phyloP scores from a whole-genome alignment of 306 rosid species.

The Vigna nakashimae region DNA sequence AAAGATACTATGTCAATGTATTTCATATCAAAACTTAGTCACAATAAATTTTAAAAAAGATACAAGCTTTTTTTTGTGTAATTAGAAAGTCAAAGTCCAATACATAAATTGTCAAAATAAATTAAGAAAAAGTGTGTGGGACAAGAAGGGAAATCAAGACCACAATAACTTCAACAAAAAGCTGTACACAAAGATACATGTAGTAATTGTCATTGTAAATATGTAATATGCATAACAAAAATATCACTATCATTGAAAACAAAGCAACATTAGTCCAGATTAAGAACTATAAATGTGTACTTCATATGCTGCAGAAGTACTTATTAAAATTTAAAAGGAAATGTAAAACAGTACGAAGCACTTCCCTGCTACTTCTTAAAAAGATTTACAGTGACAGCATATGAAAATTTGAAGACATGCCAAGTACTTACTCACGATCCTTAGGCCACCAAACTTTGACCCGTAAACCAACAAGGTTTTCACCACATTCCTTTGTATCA shows the following conservation, averaged over 20 bases:
- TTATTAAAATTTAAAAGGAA: constrained; percentile 18
- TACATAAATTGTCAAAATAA: constrained; percentile 4
- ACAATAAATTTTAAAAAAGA: constrained; percentile 13
- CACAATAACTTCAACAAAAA: constrained; percentile 15
- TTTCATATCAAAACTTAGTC: constrained; percentile 19
- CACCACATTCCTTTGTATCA: constrained; percentile 54
- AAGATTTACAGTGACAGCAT: constrained; percentile 30
- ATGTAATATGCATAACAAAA: background rate
- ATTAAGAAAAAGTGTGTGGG: background rate
- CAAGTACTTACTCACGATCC: constrained; percentile 71
- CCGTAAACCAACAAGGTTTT: constrained; percentile 66
- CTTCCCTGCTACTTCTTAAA: constrained; percentile 16
- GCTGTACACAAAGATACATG: constrained; percentile 31
- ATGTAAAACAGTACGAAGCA: constrained; percentile 8
- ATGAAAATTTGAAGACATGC: constrained; percentile 23
- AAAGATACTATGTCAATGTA: constrained; percentile 4
- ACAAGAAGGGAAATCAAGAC: constrained; percentile 23
- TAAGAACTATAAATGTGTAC: background rate
- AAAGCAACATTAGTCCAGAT: constrained; percentile 29
- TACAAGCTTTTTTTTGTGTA: background rate
- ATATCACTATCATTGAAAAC: constrained; percentile 7
- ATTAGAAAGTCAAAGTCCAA: background rate
- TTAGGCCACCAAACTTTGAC: constrained; percentile 92
- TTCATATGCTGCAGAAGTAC: background rate
- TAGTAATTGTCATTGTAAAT: background rate